phyloP scores from a whole-genome alignment of 176 grass and related monocot genomes.

The Alopecurus myosuroides region DNA sequence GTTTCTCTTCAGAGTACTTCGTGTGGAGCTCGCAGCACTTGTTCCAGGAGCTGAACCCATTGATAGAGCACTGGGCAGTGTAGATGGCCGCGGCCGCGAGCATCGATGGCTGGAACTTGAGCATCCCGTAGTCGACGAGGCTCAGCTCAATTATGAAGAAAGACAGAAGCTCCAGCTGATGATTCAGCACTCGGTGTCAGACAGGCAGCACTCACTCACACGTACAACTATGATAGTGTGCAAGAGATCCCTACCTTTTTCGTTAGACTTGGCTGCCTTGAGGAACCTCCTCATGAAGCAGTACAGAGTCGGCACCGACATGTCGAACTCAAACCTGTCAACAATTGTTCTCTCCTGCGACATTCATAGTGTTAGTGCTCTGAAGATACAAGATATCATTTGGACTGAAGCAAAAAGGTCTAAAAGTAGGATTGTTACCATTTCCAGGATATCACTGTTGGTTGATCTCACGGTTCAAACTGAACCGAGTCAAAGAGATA shows the following conservation, averaged over 20 bases:
- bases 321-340: too few relatives aligned
- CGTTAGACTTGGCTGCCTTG: too few relatives aligned
- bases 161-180: constrained; percentile 77
- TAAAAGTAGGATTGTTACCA: constrained; percentile 42
- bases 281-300: too few relatives aligned
- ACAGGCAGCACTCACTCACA: too few relatives aligned
- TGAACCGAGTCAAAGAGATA: too few relatives aligned
- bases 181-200: too few relatives aligned
- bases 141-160: constrained; percentile 86
- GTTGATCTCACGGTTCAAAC: too few relatives aligned
- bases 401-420: background rate
- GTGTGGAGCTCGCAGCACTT: constrained; percentile 75
- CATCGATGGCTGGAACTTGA: constrained; percentile 66
- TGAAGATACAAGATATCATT: background rate
- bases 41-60: constrained; percentile 65
- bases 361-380: constrained; percentile 23
- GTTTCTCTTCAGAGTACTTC: constrained; percentile 55
- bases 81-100: constrained; percentile 74
- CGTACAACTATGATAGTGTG: too few relatives aligned
- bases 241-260: too few relatives aligned
- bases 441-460: constrained; percentile 76
- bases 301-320: too few relatives aligned
- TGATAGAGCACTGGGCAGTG: constrained; percentile 68
- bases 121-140: constrained; percentile 74
- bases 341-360: constrained; percentile 90